Evolutionary conservation across 73 alveolate genomes (phyloP).

Genomic region (Paramecium caudatum): DNA sequence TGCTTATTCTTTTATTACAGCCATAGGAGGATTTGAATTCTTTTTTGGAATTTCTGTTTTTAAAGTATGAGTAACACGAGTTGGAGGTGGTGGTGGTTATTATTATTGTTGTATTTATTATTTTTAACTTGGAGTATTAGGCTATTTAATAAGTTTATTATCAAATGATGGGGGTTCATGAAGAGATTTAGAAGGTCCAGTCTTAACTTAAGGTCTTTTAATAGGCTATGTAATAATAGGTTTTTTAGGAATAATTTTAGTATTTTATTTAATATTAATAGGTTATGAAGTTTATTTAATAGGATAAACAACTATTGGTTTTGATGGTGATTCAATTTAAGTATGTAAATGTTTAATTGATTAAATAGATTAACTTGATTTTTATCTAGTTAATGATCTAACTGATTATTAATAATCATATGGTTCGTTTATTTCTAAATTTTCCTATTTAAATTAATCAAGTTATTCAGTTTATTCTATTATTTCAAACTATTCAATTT

Average conservation of each 20-base stretch:
- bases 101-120: neutral
- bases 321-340: neutral
- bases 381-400: constrained; percentile 55
- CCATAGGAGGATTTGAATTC: neutral
- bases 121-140: constrained; percentile 41
- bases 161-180: constrained; percentile 39
- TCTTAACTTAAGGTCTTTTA: neutral
- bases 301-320: neutral
- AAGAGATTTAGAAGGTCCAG: constrained; percentile 42
- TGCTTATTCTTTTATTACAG: neutral
- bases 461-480: too few species aligned
- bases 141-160: neutral
- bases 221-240: neutral
- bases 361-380: constrained; percentile 17
- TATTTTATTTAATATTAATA: neutral
- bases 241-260: neutral
- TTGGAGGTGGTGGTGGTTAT: neutral
- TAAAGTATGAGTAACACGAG: neutral
- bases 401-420: constrained; percentile 47
- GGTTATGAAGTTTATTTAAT: neutral
- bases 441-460: too few species aligned
- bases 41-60: constrained; percentile 5
- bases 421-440: neutral
- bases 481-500: neutral
- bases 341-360: neutral